Base-by-base conservation (phyloP, 1,284 basidiomycete genomes). In the Trichosporon sp. region DNA sequence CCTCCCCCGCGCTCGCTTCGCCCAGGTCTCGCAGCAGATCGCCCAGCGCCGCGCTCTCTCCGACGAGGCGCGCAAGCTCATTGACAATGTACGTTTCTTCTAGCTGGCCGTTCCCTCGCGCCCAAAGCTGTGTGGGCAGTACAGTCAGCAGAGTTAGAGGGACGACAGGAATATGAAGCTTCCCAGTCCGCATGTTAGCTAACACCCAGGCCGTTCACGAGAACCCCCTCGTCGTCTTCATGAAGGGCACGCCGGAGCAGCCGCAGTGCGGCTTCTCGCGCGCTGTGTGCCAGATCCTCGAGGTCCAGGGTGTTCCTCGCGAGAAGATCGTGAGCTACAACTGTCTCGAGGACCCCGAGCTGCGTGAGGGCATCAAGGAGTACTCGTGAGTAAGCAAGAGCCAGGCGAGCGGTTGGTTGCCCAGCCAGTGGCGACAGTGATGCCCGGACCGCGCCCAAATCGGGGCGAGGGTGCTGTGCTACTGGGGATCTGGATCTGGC, bases 231-330 rank as follows among this genome's bases (percentile, higher is more conserved):
- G 94, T 97, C 16, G 86, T 97, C 11, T 97, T 97, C 86, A 96
- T 97, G 94, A 97, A 97, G 84, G 94, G 91, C 43, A 90, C 89
- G 0, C 91, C 90, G 1, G 86, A 89, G n/a, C 76, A 85, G 61
- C 91, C 91, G 11, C 89, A 90, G 80, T 92, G 91, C 79, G 91
- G 97, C 21, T 99, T 98, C 88, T 96, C 94, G 26, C 88, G 96
- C 65, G 96, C 96, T 0, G 94, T 93, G 1, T 88, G 93, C 64
- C 96, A 98, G 83, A 90, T 98, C 69, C 87, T 98, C 70, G 92
- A 94, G 73, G 87, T 98, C 43, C 93, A 98, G 85, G 91, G 91
- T 46, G 93, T 98, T 0, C 88, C 91, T 0, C 78, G 86, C 11
- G 90, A 91, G 79, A 94, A 94, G 84, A 82, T 96, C 79, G 88